These are phyloP conservation scores for Staphylotrichum tortipilum DNA, from an alignment of 495 filamentous ascomycete genomes.

Conservation along the genomic window DNA sequence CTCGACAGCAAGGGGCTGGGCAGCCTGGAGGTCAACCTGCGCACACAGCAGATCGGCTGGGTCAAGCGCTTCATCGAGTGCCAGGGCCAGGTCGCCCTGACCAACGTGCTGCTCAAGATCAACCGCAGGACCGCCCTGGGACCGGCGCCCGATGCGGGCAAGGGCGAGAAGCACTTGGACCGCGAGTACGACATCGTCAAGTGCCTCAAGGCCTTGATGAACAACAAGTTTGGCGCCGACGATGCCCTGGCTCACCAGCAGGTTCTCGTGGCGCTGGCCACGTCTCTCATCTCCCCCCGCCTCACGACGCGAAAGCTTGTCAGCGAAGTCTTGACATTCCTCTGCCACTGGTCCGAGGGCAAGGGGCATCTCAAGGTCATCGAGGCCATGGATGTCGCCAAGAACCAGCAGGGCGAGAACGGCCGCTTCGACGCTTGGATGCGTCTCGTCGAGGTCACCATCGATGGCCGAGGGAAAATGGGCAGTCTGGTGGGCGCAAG, in stretches of 20 bases:
- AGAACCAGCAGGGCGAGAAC: slow-evolving; percentile 81
- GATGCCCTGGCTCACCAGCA: slow-evolving; percentile 89
- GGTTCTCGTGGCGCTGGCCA: slow-evolving; percentile 80
- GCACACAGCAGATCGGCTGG: slow-evolving; percentile 97
- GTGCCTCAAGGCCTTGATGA: slow-evolving; percentile 94
- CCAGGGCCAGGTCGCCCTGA: slow-evolving; percentile 92
- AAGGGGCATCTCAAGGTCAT: slow-evolving; percentile 91
- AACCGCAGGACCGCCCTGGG: slow-evolving; percentile 77
- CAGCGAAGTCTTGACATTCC: slow-evolving; percentile 91
- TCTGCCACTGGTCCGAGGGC: slow-evolving; percentile 91
- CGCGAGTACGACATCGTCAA: slow-evolving; percentile 97
- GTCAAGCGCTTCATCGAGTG: slow-evolving; percentile 95
- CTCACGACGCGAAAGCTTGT: slow-evolving; percentile 90
- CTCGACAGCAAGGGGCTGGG: slow-evolving; percentile 86
- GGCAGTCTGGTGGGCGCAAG: slow-evolving; percentile 93
- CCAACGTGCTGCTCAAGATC: slow-evolving; percentile 86
- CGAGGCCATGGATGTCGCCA: slow-evolving; percentile 86
- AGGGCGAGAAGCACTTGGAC: slow-evolving; percentile 81
- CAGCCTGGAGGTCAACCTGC: slow-evolving; percentile 83
- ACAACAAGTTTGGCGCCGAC: slow-evolving; percentile 97
- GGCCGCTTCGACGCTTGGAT: slow-evolving; percentile 98
- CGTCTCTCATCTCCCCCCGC: slow-evolving; percentile 78
- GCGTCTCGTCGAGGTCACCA: slow-evolving; percentile 94
- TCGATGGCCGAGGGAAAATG: slow-evolving; percentile 97
- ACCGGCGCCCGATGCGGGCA: slow-evolving; percentile 55